Evolutionary conservation across 2,329 filamentous ascomycete species (phyloP), one percentile per base, ranked within the genome.

Genomic region (Allantophomopsis cytisporea): DNA sequence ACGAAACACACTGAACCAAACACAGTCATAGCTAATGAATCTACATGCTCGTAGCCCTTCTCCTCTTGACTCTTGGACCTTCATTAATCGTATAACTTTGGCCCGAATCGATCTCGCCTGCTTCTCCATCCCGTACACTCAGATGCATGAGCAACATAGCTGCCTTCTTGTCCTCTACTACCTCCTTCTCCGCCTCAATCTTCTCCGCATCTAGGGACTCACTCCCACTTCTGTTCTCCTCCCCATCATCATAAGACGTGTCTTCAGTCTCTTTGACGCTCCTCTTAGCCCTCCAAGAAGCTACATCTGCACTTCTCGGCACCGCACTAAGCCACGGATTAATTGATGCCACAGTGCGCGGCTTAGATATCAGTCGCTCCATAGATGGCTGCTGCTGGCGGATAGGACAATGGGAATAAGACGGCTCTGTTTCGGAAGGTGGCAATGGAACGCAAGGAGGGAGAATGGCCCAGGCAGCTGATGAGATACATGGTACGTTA

Each of bases 141-240:
- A 70, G 57, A 38, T 65, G 64, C 64, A 70, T 61, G 31, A 70
- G 50, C 5, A 68, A 50, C 42, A 65, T 53, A 14, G 67, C 67
- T 1, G 65, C 67, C 35, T 64, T 66, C 48, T 62, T 65, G 38
- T 68, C 62, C 31, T 45, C 50, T 28, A 32, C 14, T 4, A 23
- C 31, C 31, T 15, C 16, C n/a, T 18, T 36, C 17, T 39, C 41
- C 13, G 44, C 40, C 7, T 34, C 11, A n/a, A 31, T 38, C 30
- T 43, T 46, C 31, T 45, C 43, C 18, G 36, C 39, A 38, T 46
- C 50, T 6, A 42, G 40, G 32, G 40, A 44, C 30, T 46, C 31
- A 10, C 31, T 14, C 1, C 35, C 31, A 14, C 41, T 45, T 38
- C 30, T 18, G 18, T 44, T 48, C 28, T 50, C 52, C 34, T 49